Evolutionary conservation across 768 basidiomycete genomes (phyloP), one percentile per base, ranked within the genome.

Genomic region (Mycena latifolia): DNA sequence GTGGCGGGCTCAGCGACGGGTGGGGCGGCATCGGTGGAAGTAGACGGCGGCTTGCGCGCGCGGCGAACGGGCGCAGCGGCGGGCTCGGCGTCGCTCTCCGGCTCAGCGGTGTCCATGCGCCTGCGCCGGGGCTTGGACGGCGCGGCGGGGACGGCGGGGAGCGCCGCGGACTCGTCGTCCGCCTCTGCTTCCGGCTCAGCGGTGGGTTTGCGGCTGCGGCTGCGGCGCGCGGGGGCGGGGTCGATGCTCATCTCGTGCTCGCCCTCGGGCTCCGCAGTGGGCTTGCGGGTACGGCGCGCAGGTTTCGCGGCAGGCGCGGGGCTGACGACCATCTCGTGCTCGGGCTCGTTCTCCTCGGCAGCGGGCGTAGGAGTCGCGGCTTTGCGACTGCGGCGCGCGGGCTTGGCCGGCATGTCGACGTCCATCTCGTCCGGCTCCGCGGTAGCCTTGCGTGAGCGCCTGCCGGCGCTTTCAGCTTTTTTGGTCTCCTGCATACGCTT

Each of bases 131-230:
- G 20, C 55, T 63, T 68, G 14, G 54, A 41, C n/a, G 67, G 67
- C 55, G 54, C 66, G 25, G 66, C 20, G 14, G 57, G 52, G 17
- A 67, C n/a, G 20, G 25, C 33, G 47, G 55, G 72, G 24, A 72
- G 66, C 14, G 69, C 69, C 14, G 73, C 66, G 51, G 48, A 39
- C 47, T 58, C 45, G 56, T 53, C 43, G n/a, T 65, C 47, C 47
- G 63, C 61, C 27, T 58, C 62, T 43, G 63, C 61, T 24, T 58
- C 62, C 31, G 61, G 35, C 31, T 61, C 65, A 7, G 48, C 33
- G 28, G 51, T 55, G 27, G 56, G 63, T 58, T 77, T 76, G 11
- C 75, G 76, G 22, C 75, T 70, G 27, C 77, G 75, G 3, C 71
- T 60, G 8, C 71, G 62, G 11, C 71, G 58, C 22, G 65, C 70